Percentiles rank a stretch among this genome's conserved stretches.
These are phyloP conservation scores for Penicillium ochrochloron DNA, from an alignment of 495 filamentous ascomycete genomes.

Conservation along the genomic window DNA sequence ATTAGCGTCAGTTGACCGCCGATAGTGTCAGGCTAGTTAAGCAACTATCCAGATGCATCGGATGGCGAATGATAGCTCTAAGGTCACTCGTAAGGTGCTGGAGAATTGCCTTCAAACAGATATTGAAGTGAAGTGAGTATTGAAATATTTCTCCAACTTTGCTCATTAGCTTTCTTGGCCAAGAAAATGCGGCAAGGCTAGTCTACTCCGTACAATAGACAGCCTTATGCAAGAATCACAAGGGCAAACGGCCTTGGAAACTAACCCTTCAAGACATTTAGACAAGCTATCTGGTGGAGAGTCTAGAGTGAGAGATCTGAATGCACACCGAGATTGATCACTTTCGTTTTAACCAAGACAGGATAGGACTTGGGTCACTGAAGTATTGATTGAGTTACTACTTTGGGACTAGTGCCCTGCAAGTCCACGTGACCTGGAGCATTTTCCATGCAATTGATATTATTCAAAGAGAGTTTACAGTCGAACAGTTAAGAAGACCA, in stretches of 20 bases:
- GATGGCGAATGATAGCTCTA: background rate
- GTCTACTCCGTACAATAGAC: too few relatives aligned
- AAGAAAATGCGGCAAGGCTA: background rate
- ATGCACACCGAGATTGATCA: too few relatives aligned
- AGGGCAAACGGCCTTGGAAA: background rate
- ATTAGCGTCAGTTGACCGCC: slow-evolving; percentile 7
- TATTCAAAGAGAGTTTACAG: background rate
- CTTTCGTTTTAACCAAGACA: background rate
- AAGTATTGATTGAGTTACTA: background rate
- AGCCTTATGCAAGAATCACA: background rate
- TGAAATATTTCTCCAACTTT: background rate
- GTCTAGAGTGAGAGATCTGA: background rate
- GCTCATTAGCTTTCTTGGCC: background rate
- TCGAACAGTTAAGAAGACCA: background rate
- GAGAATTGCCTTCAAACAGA: background rate
- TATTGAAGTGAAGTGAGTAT: background rate
- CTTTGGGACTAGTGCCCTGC: slow-evolving; percentile 10
- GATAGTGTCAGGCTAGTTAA: background rate
- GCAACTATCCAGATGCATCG: background rate
- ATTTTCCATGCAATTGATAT: slow-evolving; percentile 18
- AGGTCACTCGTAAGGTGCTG: background rate
- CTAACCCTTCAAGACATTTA: background rate
- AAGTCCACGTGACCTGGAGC: slow-evolving; percentile 12
- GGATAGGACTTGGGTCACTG: background rate
- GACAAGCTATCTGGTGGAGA: background rate